Conservation (phyloP, 2,329 filamentous ascomycete genomes). For the Fusarium chlamydosporum region DNA sequence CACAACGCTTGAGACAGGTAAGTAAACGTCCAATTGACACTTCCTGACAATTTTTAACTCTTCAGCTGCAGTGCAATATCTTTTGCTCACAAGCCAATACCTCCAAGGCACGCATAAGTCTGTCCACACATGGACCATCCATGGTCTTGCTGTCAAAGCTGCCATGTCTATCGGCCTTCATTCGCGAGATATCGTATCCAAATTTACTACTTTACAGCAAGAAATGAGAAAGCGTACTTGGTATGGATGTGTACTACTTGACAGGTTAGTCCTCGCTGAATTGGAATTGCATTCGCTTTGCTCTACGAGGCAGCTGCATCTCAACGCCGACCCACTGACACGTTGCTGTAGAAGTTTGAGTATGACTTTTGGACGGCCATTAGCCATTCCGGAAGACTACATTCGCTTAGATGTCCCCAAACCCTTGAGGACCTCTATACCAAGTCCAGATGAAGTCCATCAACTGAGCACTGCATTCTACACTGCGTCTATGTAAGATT, state of each 20-base stretch:
- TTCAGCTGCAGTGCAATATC: constrained; percentile 58
- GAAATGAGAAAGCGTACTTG: constrained; percentile 65
- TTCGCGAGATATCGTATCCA: constrained; percentile 55
- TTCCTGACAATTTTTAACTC: not conserved
- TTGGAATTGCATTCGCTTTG: no score
- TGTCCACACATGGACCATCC: constrained; percentile 67
- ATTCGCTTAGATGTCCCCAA: constrained; percentile 28
- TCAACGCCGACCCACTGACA: not conserved
- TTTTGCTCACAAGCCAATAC: constrained; percentile 65
- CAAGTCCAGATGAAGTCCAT: not conserved
- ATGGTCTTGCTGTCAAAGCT: constrained; percentile 66
- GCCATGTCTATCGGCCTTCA: constrained; percentile 68
- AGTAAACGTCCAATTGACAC: not conserved
- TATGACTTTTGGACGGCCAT: constrained; percentile 37
- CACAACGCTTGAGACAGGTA: constrained; percentile 60
- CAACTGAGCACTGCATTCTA: constrained; percentile 33
- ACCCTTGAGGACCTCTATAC: not conserved
- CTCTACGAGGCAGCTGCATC: no score
- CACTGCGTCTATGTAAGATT: constrained; percentile 29
- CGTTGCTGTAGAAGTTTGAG: constrained; percentile 16
- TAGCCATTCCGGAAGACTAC: constrained; percentile 38
- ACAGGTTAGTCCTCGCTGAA: constrained; percentile 16
- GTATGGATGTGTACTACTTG: constrained; percentile 49
- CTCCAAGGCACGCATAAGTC: constrained; percentile 68
- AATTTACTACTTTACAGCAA: constrained; percentile 58